These are phyloP conservation scores for Ascochyta lentis DNA, from an alignment of 2,329 filamentous ascomycete species.

Conservation along the genomic window DNA sequence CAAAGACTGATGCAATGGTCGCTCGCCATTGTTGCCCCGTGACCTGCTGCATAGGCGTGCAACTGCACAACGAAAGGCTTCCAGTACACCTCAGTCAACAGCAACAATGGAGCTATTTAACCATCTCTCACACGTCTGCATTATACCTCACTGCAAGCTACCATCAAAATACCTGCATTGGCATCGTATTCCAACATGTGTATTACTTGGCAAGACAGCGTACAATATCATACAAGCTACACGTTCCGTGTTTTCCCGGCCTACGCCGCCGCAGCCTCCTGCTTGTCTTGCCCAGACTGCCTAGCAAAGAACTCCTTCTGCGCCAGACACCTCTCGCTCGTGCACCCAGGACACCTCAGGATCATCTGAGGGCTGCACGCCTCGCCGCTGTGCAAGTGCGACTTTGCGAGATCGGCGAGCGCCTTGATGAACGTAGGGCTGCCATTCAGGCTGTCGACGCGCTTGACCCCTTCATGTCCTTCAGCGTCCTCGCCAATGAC, in stretches of 20 bases:
- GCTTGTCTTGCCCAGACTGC: constrained; percentile 39
- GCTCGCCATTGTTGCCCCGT: too few relatives aligned
- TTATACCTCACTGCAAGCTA: background rate
- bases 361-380: constrained; percentile 86
- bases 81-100: background rate
- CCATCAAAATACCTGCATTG: too few relatives aligned
- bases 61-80: too few relatives aligned
- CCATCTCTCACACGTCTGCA: background rate
- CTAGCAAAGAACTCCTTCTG: constrained; percentile 71
- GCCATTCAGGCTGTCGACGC: constrained; percentile 90
- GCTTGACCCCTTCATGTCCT: constrained; percentile 68
- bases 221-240: constrained; percentile 17
- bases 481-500: constrained; percentile 82
- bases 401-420: constrained; percentile 83
- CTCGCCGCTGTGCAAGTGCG: constrained; percentile 74
- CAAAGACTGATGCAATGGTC: too few relatives aligned
- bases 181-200: background rate
- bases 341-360: constrained; percentile 90
- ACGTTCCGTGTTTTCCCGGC: constrained; percentile 14
- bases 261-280: constrained; percentile 21
- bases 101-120: background rate
- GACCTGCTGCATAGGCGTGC: background rate
- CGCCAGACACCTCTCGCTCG: constrained; percentile 84
- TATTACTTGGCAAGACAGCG: background rate
- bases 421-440: constrained; percentile 89